Percentiles rank a stretch among this genome's conserved stretches.
phyloP scores from a whole-genome alignment of 1,139 yeast species.

The Hanseniaspora sp. region DNA sequence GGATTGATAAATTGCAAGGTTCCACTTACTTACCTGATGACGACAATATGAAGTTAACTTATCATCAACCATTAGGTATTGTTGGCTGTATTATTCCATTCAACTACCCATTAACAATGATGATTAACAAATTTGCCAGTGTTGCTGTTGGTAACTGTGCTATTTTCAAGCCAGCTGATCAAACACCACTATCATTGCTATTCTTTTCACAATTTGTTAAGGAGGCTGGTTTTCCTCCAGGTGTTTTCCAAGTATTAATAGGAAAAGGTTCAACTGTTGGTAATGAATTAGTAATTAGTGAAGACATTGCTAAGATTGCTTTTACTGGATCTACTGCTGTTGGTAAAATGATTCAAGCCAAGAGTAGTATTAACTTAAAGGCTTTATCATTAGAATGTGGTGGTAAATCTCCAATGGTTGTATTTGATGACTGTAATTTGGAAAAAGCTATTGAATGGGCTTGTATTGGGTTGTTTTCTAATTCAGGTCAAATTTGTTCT shows the following conservation, averaged over 20 bases:
- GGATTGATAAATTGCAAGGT: constrained; percentile 74
- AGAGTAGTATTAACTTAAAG: constrained; percentile 53
- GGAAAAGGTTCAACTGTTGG: constrained; percentile 51
- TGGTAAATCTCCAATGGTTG: constrained; percentile 71
- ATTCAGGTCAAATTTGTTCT: constrained; percentile 86
- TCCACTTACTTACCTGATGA: constrained; percentile 52
- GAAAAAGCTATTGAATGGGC: constrained; percentile 78
- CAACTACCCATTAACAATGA: constrained; percentile 58
- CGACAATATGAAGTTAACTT: constrained; percentile 58
- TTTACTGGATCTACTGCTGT: constrained; percentile 55
- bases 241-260: constrained; percentile 52
- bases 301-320: constrained; percentile 51
- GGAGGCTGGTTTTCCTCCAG: constrained; percentile 64
- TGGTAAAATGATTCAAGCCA: constrained; percentile 46
- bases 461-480: constrained; percentile 69
- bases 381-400: constrained; percentile 87
- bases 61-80: constrained; percentile 70
- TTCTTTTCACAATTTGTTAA: constrained; percentile 43
- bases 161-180: constrained; percentile 57
- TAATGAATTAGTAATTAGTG: constrained; percentile 45
- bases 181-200: constrained; percentile 53
- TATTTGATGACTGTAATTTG: constrained; percentile 64
- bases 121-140: constrained; percentile 64
- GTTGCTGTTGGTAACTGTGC: constrained; percentile 60
- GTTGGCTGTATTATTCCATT: constrained; percentile 66